Conservation (phyloP, 371 early-diverging fungal genomes). For the Mortierella sp. region DNA sequence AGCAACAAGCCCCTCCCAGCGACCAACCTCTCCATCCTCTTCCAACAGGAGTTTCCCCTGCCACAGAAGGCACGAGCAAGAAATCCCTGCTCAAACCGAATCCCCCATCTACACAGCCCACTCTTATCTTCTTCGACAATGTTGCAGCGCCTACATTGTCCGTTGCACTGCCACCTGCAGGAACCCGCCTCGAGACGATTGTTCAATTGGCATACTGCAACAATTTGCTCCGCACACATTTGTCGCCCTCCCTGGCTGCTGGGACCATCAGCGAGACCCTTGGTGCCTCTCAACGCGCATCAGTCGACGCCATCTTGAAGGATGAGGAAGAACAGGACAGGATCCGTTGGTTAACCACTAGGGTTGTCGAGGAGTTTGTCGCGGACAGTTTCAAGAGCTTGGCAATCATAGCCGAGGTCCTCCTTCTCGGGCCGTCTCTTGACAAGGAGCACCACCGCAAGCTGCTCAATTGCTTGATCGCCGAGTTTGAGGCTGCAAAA, state of each 20-base stretch:
- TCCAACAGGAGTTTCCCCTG: too few species aligned
- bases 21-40: too few species aligned
- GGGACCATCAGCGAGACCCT: not conserved
- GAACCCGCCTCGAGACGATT: not conserved
- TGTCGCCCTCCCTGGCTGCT: not conserved
- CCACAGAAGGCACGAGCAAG: not conserved
- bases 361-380: not conserved
- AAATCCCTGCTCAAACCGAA: not conserved
- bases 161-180: not conserved
- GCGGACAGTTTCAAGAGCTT: not conserved
- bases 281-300: not conserved
- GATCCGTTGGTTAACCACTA: not conserved
- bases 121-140: not conserved
- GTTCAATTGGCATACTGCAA: conserved; percentile 6
- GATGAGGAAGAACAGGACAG: not conserved
- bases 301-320: not conserved
- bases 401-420: not conserved
- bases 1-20: not conserved
- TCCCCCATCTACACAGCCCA: not conserved
- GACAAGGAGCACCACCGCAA: conserved; percentile 1
- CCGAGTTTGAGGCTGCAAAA: not conserved
- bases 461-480: not conserved
- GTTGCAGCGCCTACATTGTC: not conserved
- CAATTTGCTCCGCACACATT: conserved; percentile 5
- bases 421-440: not conserved